These are phyloP conservation scores for Gossypium australe DNA, from an alignment of 345 rosid genomes.

Conservation along the genomic window DNA sequence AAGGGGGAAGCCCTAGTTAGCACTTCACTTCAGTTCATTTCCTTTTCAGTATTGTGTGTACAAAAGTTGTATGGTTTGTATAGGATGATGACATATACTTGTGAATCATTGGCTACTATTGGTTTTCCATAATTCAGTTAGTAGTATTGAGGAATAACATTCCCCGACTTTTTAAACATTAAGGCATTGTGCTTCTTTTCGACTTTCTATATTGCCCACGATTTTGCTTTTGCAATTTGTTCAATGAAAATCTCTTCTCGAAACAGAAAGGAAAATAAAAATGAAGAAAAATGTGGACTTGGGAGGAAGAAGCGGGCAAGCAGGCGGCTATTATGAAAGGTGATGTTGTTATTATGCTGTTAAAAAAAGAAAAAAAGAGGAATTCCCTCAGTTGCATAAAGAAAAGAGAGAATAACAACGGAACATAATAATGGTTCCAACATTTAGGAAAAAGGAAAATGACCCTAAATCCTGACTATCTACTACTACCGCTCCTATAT, in stretches of 20 bases:
- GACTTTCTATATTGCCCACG: neutral
- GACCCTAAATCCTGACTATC: neutral
- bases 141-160: neutral
- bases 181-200: neutral
- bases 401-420: neutral
- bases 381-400: neutral
- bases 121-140: neutral
- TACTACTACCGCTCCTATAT: too few species aligned
- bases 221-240: neutral
- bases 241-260: neutral
- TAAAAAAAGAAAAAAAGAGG: neutral
- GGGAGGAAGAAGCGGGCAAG: neutral
- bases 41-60: neutral
- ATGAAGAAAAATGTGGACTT: neutral
- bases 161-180: neutral
- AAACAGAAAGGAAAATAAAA: neutral
- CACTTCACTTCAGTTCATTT: neutral
- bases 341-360: neutral
- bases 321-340: neutral
- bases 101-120: neutral
- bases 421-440: neutral
- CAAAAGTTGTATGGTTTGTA: neutral
- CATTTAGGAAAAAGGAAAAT: neutral
- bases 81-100: neutral
- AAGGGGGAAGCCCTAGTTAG: slow-evolving; percentile 31